These are phyloP conservation scores for Aspergillus clavatus DNA, from an alignment of 2,329 filamentous ascomycete genomes.

Conservation along the genomic window DNA sequence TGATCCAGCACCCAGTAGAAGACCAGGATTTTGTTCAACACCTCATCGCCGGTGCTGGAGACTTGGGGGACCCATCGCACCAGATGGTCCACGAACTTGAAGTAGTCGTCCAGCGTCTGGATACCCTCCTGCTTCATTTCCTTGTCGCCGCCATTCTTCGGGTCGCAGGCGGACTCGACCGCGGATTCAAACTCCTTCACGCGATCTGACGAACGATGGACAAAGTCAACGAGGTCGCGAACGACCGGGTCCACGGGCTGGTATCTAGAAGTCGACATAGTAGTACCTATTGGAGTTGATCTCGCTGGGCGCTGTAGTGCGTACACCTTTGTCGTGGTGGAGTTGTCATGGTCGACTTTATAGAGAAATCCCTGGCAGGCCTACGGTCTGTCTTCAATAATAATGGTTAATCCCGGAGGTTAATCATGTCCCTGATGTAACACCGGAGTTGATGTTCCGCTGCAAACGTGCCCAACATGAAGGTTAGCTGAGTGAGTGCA, in stretches of 20 bases:
- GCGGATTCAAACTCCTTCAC: not conserved
- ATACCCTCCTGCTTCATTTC: constrained; percentile 1
- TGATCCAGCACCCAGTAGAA: constrained; percentile 13
- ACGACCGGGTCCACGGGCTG: not conserved
- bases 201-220: not conserved
- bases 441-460: too few relatives aligned
- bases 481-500: too few relatives aligned
- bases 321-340: too few relatives aligned
- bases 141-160: not conserved
- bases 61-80: constrained; percentile 10
- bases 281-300: too few relatives aligned
- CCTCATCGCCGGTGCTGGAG: constrained; percentile 3
- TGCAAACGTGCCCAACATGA: too few relatives aligned
- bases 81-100: constrained; percentile 3
- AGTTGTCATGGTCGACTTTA: too few relatives aligned
- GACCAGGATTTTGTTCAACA: constrained; percentile 5
- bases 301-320: too few relatives aligned
- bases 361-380: too few relatives aligned
- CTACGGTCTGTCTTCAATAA: too few relatives aligned
- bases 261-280: not conserved
- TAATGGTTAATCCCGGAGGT: too few relatives aligned
- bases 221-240: not conserved
- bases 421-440: too few relatives aligned
- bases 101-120: constrained; percentile 6
- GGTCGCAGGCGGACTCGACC: not conserved